phyloP scores from a whole-genome alignment of 768 basidiomycete species.

The Chiua virens region DNA sequence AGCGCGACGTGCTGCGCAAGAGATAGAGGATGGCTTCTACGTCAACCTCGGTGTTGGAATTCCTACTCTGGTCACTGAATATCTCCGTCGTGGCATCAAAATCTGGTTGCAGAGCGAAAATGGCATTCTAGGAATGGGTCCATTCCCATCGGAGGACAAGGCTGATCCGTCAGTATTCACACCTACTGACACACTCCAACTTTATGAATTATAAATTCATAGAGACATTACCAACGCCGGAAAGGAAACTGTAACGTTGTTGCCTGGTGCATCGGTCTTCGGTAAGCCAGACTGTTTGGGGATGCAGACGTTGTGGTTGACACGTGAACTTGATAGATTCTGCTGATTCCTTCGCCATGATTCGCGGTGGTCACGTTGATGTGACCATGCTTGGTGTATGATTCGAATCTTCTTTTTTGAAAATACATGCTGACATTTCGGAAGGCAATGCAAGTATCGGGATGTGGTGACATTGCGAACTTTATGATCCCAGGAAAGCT shows the following conservation, averaged over 20 bases:
- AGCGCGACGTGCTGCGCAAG: slow-evolving; percentile 81
- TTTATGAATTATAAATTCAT: background rate
- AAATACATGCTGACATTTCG: background rate
- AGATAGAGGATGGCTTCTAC: slow-evolving; percentile 81
- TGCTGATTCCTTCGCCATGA: slow-evolving; percentile 92
- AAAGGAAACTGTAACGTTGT: slow-evolving; percentile 88
- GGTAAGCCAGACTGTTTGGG: slow-evolving; percentile 62
- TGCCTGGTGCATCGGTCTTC: slow-evolving; percentile 88
- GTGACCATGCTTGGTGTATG: slow-evolving; percentile 88
- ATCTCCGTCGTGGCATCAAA: slow-evolving; percentile 62
- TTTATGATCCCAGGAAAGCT: slow-evolving; percentile 97
- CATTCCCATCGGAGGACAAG: slow-evolving; percentile 74
- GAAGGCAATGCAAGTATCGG: slow-evolving; percentile 93
- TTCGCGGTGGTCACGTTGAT: slow-evolving; percentile 92
- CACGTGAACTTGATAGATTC: slow-evolving; percentile 48
- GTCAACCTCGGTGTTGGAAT: slow-evolving; percentile 91
- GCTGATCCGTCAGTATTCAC: slow-evolving; percentile 66
- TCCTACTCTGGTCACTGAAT: slow-evolving; percentile 81
- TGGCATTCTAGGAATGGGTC: slow-evolving; percentile 84
- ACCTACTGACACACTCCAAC: slow-evolving; percentile 38
- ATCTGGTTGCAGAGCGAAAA: slow-evolving; percentile 91
- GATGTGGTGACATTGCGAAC: slow-evolving; percentile 89
- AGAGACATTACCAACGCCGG: slow-evolving; percentile 91
- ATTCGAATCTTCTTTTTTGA: slow-evolving; percentile 44
- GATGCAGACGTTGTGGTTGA: slow-evolving; percentile 21